phyloP scores from a whole-genome alignment of 2,329 filamentous ascomycete genomes.

The Aspergillus sojae region DNA sequence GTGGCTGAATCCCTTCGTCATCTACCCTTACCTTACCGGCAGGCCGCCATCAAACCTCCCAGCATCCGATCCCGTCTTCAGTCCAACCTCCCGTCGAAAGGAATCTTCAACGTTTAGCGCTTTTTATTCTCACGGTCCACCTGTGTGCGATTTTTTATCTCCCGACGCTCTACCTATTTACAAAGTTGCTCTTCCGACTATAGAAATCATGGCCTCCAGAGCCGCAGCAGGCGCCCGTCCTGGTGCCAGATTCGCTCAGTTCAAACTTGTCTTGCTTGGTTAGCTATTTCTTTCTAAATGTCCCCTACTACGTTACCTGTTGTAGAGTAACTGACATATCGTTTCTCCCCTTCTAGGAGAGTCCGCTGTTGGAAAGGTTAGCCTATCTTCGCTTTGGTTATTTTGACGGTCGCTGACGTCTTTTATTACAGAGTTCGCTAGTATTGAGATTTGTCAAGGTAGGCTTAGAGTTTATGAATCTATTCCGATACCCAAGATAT shows the following conservation, averaged over 20 bases:
- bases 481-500: not conserved
- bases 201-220: slow-evolving; percentile 76
- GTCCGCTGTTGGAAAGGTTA: slow-evolving; percentile 97
- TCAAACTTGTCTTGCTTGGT: slow-evolving; percentile 98
- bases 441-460: slow-evolving; percentile 98
- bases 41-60: slow-evolving; percentile 5
- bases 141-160: not conserved
- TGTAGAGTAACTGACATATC: slow-evolving; percentile 21
- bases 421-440: slow-evolving; percentile 77
- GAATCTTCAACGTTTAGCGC: not conserved
- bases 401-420: slow-evolving; percentile 31
- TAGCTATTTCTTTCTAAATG: slow-evolving; percentile 41
- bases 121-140: not conserved
- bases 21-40: slow-evolving; percentile 21
- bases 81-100: not conserved
- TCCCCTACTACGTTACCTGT: slow-evolving; percentile 9
- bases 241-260: slow-evolving; percentile 89
- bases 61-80: slow-evolving; percentile 9
- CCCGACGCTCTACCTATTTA: not conserved
- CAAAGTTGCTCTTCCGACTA: slow-evolving; percentile 20
- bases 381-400: slow-evolving; percentile 17
- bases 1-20: slow-evolving; percentile 41
- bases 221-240: slow-evolving; percentile 70
- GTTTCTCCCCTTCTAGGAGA: slow-evolving; percentile 65
- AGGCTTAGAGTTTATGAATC: slow-evolving; percentile 29